phyloP scores from a whole-genome alignment of 345 rosid genomes.

The Sisymbrium irio region DNA sequence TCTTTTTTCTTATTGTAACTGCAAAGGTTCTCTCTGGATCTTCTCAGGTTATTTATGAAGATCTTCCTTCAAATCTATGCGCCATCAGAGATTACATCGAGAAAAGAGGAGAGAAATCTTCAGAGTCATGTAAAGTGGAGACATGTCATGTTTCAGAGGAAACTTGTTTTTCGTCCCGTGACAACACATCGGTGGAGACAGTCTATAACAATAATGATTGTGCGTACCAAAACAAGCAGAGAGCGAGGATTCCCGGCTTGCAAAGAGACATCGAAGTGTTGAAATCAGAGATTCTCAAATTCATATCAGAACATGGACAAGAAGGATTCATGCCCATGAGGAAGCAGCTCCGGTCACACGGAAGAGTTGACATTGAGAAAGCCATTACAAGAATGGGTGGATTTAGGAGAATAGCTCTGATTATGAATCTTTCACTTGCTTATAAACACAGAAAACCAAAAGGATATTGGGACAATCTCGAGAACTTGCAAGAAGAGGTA shows the following conservation, averaged over 20 bases:
- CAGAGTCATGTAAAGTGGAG: constrained; percentile 38
- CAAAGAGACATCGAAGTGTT: constrained; percentile 77
- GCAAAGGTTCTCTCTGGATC: background rate
- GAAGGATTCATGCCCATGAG: constrained; percentile 99
- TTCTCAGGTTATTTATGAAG: constrained; percentile 87
- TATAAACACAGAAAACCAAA: constrained; percentile 93
- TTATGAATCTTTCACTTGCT: constrained; percentile 88
- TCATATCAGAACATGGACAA: constrained; percentile 79
- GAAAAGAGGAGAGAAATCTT: constrained; percentile 41
- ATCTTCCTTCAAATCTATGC: constrained; percentile 90
- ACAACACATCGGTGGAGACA: constrained; percentile 8
- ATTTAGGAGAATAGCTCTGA: constrained; percentile 73
- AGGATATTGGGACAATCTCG: constrained; percentile 97
- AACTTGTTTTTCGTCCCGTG: constrained; percentile 35
- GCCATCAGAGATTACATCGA: constrained; percentile 92
- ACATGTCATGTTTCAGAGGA: constrained; percentile 38
- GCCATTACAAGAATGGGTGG: constrained; percentile 94
- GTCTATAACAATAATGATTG: constrained; percentile 3
- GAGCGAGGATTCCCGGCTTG: constrained; percentile 82
- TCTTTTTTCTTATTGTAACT: background rate
- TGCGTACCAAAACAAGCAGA: constrained; percentile 40
- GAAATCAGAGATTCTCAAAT: constrained; percentile 78
- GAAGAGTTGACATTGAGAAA: constrained; percentile 94
- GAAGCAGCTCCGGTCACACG: constrained; percentile 85
- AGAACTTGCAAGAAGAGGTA: constrained; percentile 91